These are phyloP conservation scores for Marasmius sp. DNA, from an alignment of 1,284 basidiomycete genomes.

Conservation along the genomic window DNA sequence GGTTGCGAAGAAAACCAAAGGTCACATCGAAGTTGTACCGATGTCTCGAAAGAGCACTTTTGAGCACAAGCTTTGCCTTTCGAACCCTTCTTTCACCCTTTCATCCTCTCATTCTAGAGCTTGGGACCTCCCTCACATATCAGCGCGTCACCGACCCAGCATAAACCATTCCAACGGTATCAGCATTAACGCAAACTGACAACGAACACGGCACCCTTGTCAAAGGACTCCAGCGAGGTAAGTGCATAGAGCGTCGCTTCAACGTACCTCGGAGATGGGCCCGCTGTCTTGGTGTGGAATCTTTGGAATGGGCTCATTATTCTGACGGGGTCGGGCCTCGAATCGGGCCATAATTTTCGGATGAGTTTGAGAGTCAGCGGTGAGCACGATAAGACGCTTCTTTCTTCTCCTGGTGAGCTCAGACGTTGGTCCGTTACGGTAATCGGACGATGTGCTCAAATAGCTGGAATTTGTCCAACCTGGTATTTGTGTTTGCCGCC, in stretches of 20 bases:
- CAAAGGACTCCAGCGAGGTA: conserved; percentile 40
- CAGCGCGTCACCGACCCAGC: conserved; percentile 40
- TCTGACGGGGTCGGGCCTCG: conserved; percentile 7
- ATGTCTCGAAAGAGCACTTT: no score
- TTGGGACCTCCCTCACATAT: no score
- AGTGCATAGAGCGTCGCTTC: conserved; percentile 41
- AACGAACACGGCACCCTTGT: conserved; percentile 40
- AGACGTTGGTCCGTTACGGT: conserved; percentile 14
- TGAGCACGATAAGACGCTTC: conserved; percentile 32
- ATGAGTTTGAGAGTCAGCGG: conserved; percentile 37
- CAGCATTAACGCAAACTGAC: conserved; percentile 43
- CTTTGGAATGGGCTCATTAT: conserved; percentile 10
- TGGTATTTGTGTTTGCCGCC: conserved; percentile 2
- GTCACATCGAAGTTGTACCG: no score
- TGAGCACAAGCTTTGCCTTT: no score
- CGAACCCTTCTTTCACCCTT: no score
- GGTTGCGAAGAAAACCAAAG: no score
- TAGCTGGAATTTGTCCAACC: conserved; percentile 20
- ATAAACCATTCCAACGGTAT: conserved; percentile 44
- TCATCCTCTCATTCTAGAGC: no score
- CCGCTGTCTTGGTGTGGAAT: conserved; percentile 30
- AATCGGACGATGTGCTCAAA: background rate
- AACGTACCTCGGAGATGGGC: conserved; percentile 38
- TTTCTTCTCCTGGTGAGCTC: conserved; percentile 16
- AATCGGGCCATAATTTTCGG: conserved; percentile 27